Conservation (phyloP, 306 rosid species). For the Crotalaria pallida region DNA sequence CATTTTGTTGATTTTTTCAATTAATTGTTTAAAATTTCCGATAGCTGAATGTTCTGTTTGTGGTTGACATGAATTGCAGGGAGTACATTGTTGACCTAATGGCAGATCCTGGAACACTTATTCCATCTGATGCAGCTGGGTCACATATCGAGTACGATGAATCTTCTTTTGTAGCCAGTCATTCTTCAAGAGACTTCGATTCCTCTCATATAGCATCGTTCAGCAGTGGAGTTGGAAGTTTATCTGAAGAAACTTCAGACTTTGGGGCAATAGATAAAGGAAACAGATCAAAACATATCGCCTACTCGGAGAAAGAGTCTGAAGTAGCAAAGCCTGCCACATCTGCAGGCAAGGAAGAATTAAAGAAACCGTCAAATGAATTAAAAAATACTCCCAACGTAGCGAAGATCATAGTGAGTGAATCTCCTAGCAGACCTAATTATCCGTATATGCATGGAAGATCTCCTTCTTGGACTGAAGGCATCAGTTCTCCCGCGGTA, state of each 20-base stretch:
- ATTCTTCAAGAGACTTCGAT: slow-evolving; percentile 76
- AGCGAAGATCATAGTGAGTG: slow-evolving; percentile 44
- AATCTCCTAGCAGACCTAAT: slow-evolving; percentile 47
- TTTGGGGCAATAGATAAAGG: slow-evolving; percentile 46
- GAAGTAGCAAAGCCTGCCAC: slow-evolving; percentile 32
- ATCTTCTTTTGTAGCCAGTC: slow-evolving; percentile 55
- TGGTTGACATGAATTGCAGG: slow-evolving; percentile 59
- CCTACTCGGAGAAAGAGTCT: slow-evolving; percentile 44
- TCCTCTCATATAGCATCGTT: slow-evolving; percentile 68
- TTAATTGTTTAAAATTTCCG: not conserved
- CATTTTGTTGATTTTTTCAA: not conserved
- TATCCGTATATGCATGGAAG: slow-evolving; percentile 63
- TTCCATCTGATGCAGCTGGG: slow-evolving; percentile 85
- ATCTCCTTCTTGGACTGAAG: slow-evolving; percentile 99
- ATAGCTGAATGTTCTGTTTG: slow-evolving; percentile 9
- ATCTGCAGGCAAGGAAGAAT: slow-evolving; percentile 46
- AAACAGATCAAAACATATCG: slow-evolving; percentile 40
- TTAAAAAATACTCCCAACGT: slow-evolving; percentile 26
- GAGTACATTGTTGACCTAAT: slow-evolving; percentile 96
- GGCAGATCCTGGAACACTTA: slow-evolving; percentile 98
- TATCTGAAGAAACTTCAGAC: slow-evolving; percentile 61
- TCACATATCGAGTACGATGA: slow-evolving; percentile 64
- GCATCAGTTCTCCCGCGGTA: slow-evolving; percentile 88
- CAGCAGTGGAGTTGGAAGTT: slow-evolving; percentile 82
- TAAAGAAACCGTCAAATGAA: slow-evolving; percentile 27